Evolutionary conservation across 495 filamentous ascomycete genomes (phyloP).

Genomic region (Penicillium roqueforti): DNA sequence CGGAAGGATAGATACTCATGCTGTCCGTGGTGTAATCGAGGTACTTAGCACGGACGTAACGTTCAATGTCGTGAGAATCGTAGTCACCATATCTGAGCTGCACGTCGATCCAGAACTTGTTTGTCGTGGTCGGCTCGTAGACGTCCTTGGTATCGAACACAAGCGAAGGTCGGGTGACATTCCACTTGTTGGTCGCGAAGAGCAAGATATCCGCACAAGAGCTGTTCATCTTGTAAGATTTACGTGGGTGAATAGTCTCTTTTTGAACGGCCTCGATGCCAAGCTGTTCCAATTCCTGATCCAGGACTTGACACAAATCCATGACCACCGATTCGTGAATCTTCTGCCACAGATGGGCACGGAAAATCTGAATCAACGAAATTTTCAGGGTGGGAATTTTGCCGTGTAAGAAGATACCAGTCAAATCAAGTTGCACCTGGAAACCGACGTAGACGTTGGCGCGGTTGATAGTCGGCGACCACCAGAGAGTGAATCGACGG

Average conservation of each 20-base stretch:
- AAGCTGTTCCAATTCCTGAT: conserved; percentile 92
- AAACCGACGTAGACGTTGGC: conserved; percentile 76
- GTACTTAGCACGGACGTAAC: conserved; percentile 97
- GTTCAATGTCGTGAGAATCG: conserved; percentile 97
- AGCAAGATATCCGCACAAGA: conserved; percentile 97
- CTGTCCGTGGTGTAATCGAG: conserved; percentile 98
- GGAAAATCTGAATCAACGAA: conserved; percentile 98
- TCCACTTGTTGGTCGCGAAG: conserved; percentile 99
- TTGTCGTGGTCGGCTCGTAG: conserved; percentile 91
- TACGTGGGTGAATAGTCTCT: conserved; percentile 98
- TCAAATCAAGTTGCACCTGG: conserved; percentile 97
- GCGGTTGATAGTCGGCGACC: conserved; percentile 74
- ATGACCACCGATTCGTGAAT: conserved; percentile 99
- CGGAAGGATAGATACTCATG: conserved; percentile 98
- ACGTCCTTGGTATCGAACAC: conserved; percentile 96
- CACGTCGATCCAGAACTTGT: conserved; percentile 99
- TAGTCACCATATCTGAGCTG: conserved; percentile 98
- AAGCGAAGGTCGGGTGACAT: conserved; percentile 87
- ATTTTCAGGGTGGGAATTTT: conserved; percentile 99
- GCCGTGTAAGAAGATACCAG: conserved; percentile 98
- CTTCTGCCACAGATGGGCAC: conserved; percentile 99
- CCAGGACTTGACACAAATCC: conserved; percentile 99
- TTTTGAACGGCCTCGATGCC: conserved; percentile 99
- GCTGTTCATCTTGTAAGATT: conserved; percentile 99
- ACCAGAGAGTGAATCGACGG: conserved; percentile 98